These are phyloP conservation scores for Pseudisothecium myosuroides DNA, from an alignment of 225 moss, liverwort and hornwort species.

Conservation along the genomic window DNA sequence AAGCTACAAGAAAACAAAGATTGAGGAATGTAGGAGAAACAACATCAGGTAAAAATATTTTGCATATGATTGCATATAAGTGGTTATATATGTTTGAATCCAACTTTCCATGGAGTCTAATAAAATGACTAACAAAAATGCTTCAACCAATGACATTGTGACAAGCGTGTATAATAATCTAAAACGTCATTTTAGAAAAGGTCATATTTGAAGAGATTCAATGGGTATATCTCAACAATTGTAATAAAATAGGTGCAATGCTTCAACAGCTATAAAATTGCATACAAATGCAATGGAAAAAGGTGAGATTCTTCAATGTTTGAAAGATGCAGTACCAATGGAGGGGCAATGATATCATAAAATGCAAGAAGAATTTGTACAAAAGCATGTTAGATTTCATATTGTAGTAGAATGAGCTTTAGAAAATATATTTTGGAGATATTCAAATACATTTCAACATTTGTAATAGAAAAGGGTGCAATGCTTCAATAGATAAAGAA, in stretches of 20 bases:
- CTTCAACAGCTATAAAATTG: background rate
- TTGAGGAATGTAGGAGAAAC: too few species aligned
- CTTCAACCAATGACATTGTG: too few species aligned
- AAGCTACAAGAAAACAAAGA: too few species aligned
- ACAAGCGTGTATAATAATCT: too few species aligned
- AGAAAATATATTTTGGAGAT: background rate
- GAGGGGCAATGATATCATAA: background rate
- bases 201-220: background rate
- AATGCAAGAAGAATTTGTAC: background rate
- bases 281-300: background rate
- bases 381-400: background rate
- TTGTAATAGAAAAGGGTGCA: background rate
- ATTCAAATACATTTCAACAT: background rate
- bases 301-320: background rate
- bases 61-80: too few species aligned
- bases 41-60: too few species aligned
- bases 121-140: too few species aligned
- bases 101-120: too few species aligned
- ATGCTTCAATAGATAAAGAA: background rate
- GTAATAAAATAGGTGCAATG: too few species aligned
- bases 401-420: accelerated
- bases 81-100: too few species aligned
- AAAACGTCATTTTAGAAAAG: too few species aligned
- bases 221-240: background rate
- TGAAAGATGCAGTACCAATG: background rate